Percentiles rank a stretch among this genome's conserved stretches.
Conservation (phyloP, 371 early-diverging fungal genomes). For the Rhizopus stolonifer region DNA sequence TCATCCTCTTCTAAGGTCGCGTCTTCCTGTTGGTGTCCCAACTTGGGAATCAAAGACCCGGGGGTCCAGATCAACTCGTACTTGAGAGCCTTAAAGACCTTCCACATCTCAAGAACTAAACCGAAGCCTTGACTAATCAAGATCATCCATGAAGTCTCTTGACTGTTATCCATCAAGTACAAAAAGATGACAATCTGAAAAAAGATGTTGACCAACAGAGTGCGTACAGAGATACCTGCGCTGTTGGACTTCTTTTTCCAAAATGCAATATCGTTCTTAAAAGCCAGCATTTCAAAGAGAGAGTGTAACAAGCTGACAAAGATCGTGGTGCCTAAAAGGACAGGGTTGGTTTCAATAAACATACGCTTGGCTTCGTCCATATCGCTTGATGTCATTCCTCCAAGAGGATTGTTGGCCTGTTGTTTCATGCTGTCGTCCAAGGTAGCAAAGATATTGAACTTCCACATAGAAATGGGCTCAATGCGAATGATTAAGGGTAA, state of each 20-base stretch:
- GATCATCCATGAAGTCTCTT: constrained; percentile 87
- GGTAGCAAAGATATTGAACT: constrained; percentile 67
- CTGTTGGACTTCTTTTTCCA: constrained; percentile 85
- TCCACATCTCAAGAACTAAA: constrained; percentile 88
- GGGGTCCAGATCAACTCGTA: constrained; percentile 52
- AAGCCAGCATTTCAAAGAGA: constrained; percentile 91
- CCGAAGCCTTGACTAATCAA: constrained; percentile 79
- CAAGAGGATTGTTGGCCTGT: constrained; percentile 66
- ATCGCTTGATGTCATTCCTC: constrained; percentile 60
- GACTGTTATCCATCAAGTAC: constrained; percentile 86
- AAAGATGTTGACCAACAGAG: constrained; percentile 80
- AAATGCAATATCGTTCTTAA: constrained; percentile 93
- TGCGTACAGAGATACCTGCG: constrained; percentile 84
- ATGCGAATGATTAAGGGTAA: constrained; percentile 70
- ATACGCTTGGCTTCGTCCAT: constrained; percentile 75
- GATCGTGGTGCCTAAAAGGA: constrained; percentile 75
- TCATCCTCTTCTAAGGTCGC: constrained; percentile 69
- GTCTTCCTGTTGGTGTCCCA: constrained; percentile 28
- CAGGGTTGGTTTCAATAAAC: constrained; percentile 89
- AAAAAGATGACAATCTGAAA: constrained; percentile 87
- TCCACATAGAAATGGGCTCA: constrained; percentile 72
- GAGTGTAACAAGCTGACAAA: constrained; percentile 82
- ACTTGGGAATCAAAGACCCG: constrained; percentile 39
- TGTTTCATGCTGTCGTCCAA: constrained; percentile 64
- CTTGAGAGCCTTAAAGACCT: constrained; percentile 82